Conservation (phyloP, 1,284 basidiomycete species). For the Pholiota adiposa region DNA sequence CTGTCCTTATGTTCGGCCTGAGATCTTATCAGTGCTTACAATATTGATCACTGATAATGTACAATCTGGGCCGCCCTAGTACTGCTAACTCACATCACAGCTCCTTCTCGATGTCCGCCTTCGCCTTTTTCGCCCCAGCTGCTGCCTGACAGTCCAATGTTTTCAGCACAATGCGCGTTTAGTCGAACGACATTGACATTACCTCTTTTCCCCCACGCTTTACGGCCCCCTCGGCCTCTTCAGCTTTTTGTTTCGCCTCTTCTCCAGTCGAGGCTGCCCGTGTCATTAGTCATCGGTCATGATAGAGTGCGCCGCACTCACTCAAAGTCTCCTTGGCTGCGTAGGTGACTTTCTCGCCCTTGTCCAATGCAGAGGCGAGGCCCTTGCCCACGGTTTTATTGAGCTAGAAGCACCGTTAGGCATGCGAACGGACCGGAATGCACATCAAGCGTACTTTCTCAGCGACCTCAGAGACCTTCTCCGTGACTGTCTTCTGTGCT, state of each 20-base stretch:
- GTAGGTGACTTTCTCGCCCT: slow-evolving; percentile 59
- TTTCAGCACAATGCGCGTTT: neutral
- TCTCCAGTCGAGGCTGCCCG: slow-evolving; percentile 33
- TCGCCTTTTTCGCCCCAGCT: slow-evolving; percentile 45
- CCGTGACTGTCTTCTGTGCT: slow-evolving; percentile 55
- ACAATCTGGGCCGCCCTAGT: neutral
- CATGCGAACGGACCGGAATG: neutral
- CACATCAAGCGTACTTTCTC: slow-evolving; percentile 45
- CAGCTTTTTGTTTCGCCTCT: slow-evolving; percentile 39
- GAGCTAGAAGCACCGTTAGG: slow-evolving; percentile 41
- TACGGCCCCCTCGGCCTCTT: slow-evolving; percentile 23
- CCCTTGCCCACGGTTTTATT: slow-evolving; percentile 64
- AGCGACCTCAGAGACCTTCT: slow-evolving; percentile 65
- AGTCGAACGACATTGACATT: neutral
- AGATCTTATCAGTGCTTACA: neutral
- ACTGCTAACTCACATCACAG: slow-evolving; percentile 22
- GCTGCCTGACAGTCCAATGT: slow-evolving; percentile 39
- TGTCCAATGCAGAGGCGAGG: slow-evolving; percentile 67
- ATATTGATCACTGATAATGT: neutral
- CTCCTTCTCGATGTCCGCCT: slow-evolving; percentile 51
- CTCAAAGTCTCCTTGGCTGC: slow-evolving; percentile 60
- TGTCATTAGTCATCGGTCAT: neutral
- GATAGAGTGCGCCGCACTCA: slow-evolving; percentile 23
- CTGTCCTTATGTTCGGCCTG: neutral
- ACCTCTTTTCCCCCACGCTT: slow-evolving; percentile 48